Base-by-base conservation (phyloP, 495 filamentous ascomycete species). In the Umbilicaria muhlenbergii region DNA sequence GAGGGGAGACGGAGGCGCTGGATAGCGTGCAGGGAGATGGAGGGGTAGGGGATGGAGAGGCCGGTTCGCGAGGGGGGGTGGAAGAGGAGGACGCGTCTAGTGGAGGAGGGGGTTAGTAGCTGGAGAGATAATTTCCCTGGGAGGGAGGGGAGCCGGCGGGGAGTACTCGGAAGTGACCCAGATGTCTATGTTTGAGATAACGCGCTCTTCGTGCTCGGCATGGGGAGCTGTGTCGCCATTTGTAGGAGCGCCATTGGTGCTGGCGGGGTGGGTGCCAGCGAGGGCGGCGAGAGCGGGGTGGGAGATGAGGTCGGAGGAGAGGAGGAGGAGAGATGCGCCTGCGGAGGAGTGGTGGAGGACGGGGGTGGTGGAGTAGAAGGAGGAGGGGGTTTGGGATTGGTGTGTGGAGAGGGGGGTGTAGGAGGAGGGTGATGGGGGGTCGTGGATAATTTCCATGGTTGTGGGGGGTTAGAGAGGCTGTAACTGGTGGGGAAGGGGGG, bases 11-110 rank as follows among this genome's bases (percentile, higher is more conserved):
- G 58, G n/a, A 68, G 63, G 43, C 73, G 73, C 59, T 87, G 81
- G 59, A 87, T 75, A 8, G 88, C 91, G 60, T 98, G 91, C 10
- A 96, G 76, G 24, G 80, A 82, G 55, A 98, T 86, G 31, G 77
- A 63, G 3, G 83, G 86, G 66, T 94, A 98, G 12, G 86, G 82
- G 46, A 98, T 86, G 34, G 77, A 70, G 40, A 94, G 54, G 40
- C 87, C 88, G 3, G 60, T 62, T 31, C 67, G 61, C 37, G 64
- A 66, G 15, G 71, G 42, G 38, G 72, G 60, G 56, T 75, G 81
- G 67, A 75, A 89, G 49, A 93, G 61, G 37, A 75, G 73, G 47
- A 94, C 68, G 11, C 14, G 32, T 18, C 48, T 51, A 34, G 17
- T 21, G 12, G 3, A 3, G 17, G 19, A 11, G 31, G 13, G 13